Conservation (phyloP, 2,329 filamentous ascomycete species). For the Trichoderma oligosporum region DNA sequence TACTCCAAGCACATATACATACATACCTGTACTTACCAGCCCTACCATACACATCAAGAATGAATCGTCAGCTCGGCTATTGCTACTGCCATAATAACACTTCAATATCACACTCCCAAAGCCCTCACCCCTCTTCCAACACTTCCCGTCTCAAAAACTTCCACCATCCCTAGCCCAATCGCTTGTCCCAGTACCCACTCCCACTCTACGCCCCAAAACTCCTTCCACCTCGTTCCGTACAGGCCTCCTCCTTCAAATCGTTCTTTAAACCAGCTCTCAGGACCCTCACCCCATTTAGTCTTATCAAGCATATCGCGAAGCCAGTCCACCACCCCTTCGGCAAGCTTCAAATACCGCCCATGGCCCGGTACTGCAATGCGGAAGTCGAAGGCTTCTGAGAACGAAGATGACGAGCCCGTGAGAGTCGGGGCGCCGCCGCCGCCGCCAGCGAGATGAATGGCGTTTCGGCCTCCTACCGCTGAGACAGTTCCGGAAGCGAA, state of each 20-base stretch:
- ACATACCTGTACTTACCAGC: neutral
- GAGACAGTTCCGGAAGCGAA: slow-evolving; percentile 65
- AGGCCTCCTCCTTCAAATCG: slow-evolving; percentile 64
- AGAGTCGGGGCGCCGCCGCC: slow-evolving; percentile 38
- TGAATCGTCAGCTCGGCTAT: neutral
- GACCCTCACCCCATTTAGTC: slow-evolving; percentile 59
- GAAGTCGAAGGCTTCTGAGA: slow-evolving; percentile 29
- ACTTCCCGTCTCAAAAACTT: slow-evolving; percentile 70
- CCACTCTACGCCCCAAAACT: slow-evolving; percentile 66
- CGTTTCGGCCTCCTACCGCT: slow-evolving; percentile 65
- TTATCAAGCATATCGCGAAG: slow-evolving; percentile 56
- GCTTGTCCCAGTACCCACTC: slow-evolving; percentile 70
- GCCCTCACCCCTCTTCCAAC: slow-evolving; percentile 64
- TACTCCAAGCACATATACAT: neutral
- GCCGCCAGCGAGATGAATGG: slow-evolving; percentile 61
- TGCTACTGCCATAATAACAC: neutral
- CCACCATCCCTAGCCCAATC: slow-evolving; percentile 64
- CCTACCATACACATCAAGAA: neutral
- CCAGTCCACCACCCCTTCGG: slow-evolving; percentile 58
- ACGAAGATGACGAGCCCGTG: slow-evolving; percentile 25
- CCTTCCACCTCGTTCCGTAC: slow-evolving; percentile 54
- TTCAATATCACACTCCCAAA: slow-evolving; percentile 23
- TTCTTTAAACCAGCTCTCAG: slow-evolving; percentile 59
- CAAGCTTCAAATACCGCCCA: slow-evolving; percentile 63
- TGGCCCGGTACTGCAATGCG: slow-evolving; percentile 64